Evolutionary conservation across 2,329 filamentous ascomycete species (phyloP), one percentile per base, ranked within the genome.

Genomic region (Fusarium scirpi): DNA sequence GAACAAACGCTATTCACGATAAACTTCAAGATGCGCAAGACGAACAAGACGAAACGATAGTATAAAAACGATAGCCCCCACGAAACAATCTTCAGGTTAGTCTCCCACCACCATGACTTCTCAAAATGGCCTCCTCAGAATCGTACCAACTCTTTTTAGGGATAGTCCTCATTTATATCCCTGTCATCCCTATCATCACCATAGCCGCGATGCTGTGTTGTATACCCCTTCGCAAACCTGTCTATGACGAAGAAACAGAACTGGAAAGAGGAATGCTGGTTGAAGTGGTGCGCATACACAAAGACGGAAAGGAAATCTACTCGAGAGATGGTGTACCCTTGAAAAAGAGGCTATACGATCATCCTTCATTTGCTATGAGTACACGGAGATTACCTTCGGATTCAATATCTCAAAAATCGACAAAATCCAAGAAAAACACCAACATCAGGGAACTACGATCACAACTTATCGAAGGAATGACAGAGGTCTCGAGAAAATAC

Each of bases 211-310:
- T 70, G 55, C 22, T 29, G 13, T n/a, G 30, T 3, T 41, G 46
- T 38, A 38, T 51, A 10, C 44, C 41, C 13, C 60, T 32, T 40
- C 46, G 55, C 13, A 62, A 53, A 18, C 25, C n/a, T 24, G 29
- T 38, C 16, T n/a, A 34, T 3, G 43, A 38, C 6, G 20, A 53
- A 5, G 49, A 43, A 8, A n/a, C 41, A 24, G 12, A 16, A 13
- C 22, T 57, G 3, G 24, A 67, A 9, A 29, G 56, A 6, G 62
- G 62, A 9, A 67, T 67, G 51, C 63, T 67, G 3, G 65, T 63
- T 25, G 49, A 67, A 25, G 48, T 67, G 11, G 43, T 45, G 5
- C 38, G 57, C 12, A 40, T 67, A 20, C 32, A 62, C 20, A 41
- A 60, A 13, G 58, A 67, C 9, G 65, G 57, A 15, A 40, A 25